Conservation (phyloP, 2,329 filamentous ascomycete genomes). For the Epichloe glyceriae region DNA sequence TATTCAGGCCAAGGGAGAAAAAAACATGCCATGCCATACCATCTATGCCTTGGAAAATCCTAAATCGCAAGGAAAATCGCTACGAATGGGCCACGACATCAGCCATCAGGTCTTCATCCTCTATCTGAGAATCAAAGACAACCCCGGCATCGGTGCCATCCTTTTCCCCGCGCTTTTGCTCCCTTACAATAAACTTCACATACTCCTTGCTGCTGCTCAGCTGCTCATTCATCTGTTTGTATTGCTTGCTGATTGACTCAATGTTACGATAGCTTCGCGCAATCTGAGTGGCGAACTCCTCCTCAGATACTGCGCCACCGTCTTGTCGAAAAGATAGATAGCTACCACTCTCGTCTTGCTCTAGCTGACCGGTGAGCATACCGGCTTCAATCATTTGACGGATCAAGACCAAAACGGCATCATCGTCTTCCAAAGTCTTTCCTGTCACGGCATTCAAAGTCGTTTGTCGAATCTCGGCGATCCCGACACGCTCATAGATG, state of each 20-base stretch:
- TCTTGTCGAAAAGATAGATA: constrained; percentile 39
- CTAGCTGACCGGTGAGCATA: constrained; percentile 40
- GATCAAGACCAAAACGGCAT: constrained; percentile 33
- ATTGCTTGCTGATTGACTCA: constrained; percentile 31
- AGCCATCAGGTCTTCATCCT: constrained; percentile 51
- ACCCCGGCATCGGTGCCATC: constrained; percentile 22
- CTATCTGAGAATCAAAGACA: constrained; percentile 34
- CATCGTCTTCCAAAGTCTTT: constrained; percentile 25
- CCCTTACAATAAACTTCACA: constrained; percentile 31
- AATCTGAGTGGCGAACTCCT: constrained; percentile 36
- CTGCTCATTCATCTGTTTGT: constrained; percentile 39
- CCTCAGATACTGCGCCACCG: constrained; percentile 32
- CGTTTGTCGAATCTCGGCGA: constrained; percentile 36
- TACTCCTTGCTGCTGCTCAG: constrained; percentile 45
- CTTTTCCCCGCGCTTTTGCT: constrained; percentile 34
- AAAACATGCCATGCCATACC: not conserved
- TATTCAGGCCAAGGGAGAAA: not conserved
- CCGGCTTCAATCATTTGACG: constrained; percentile 41
- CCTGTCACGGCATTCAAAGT: constrained; percentile 45
- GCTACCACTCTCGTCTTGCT: constrained; percentile 27
- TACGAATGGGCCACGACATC: constrained; percentile 20
- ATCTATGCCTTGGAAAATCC: not conserved
- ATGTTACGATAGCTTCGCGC: constrained; percentile 28
- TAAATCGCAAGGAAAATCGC: not conserved
- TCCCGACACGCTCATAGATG: constrained; percentile 51